phyloP scores from a whole-genome alignment of 192 early-diverging fungal species.

The Umbelopsis isabellina region DNA sequence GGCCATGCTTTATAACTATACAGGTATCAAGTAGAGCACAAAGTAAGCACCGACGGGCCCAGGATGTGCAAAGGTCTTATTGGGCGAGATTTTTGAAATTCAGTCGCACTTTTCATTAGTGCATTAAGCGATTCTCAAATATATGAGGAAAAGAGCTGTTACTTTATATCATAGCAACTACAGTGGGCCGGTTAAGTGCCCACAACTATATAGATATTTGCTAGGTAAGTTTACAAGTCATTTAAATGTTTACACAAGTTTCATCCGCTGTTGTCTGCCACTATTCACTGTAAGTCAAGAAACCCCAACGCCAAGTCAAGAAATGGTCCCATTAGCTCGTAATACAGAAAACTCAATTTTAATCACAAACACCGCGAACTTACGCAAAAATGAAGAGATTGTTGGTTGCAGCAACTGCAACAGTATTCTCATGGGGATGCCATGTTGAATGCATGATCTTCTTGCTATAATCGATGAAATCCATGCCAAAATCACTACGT shows the following conservation, averaged over 20 bases:
- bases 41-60: neutral
- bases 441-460: constrained; percentile 98
- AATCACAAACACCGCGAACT: constrained; percentile 3
- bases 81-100: constrained; percentile 19
- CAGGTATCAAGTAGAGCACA: constrained; percentile 11
- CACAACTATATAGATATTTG: no score
- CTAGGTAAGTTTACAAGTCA: no score
- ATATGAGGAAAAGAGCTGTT: neutral
- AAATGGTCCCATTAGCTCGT: neutral
- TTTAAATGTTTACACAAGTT: no score
- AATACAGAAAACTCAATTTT: neutral
- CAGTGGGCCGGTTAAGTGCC: no score
- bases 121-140: no score
- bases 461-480: constrained; percentile 90
- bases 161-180: neutral
- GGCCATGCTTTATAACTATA: constrained; percentile 30
- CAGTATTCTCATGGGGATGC: constrained; percentile 98
- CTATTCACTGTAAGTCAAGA: no score
- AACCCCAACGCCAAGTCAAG: no score
- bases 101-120: neutral
- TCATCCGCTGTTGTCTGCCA: no score
- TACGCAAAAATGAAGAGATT: constrained; percentile 95
- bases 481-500: constrained; percentile 47
- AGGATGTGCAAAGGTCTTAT: constrained; percentile 19
- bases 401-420: constrained; percentile 98